Conservation (phyloP, 352 stramenopile genomes). For the Phytophthora fragariaefolia region DNA sequence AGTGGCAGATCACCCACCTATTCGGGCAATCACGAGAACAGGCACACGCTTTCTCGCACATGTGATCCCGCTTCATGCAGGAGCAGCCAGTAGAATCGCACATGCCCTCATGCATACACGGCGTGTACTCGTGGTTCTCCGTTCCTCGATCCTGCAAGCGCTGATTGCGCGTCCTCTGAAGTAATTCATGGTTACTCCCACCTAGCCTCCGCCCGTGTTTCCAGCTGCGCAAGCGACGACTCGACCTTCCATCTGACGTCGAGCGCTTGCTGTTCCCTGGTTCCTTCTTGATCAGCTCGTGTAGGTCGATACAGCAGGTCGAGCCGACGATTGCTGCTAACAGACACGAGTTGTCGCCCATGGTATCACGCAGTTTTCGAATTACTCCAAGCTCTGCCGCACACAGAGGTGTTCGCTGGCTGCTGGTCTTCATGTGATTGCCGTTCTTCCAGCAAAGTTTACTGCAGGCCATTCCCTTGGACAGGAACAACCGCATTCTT, state of each 20-base stretch:
- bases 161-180: conserved; percentile 73
- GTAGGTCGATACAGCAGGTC: conserved; percentile 49
- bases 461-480: conserved; percentile 35
- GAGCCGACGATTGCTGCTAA: conserved; percentile 59
- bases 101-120: conserved; percentile 73
- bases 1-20: conserved; percentile 31
- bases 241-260: conserved; percentile 9
- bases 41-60: conserved; percentile 54
- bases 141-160: conserved; percentile 62
- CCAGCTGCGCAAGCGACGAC: conserved; percentile 40
- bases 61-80: conserved; percentile 62
- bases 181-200: conserved; percentile 60
- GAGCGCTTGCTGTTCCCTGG: conserved; percentile 13
- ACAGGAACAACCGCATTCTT: conserved; percentile 54
- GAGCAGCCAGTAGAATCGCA: conserved; percentile 65
- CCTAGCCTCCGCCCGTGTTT: conserved; percentile 44
- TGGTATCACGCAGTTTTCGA: conserved; percentile 57
- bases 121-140: conserved; percentile 73
- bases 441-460: conserved; percentile 46
- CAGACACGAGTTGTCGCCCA: conserved; percentile 74
- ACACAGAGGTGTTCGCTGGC: conserved; percentile 1
- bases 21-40: conserved; percentile 53
- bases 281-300: conserved; percentile 51
- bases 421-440: not conserved
- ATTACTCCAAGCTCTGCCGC: conserved; percentile 53